phyloP scores from a whole-genome alignment of 345 rosid genomes.

The Eucalyptus cloeziana region DNA sequence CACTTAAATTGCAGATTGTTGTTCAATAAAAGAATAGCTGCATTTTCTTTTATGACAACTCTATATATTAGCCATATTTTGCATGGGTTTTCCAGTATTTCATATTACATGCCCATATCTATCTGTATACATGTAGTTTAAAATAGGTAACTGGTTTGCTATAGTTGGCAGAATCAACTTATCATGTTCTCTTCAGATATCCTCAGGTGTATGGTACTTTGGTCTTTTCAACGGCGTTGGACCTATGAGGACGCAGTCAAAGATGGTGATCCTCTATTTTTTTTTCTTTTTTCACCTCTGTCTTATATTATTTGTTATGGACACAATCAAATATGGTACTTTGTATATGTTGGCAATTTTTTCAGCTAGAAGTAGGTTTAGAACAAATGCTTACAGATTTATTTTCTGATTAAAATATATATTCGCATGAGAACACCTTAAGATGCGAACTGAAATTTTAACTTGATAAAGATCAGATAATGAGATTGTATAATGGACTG shows the following conservation, averaged over 20 bases:
- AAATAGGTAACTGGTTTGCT: not conserved
- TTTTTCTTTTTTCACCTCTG: not conserved
- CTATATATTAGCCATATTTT: not conserved
- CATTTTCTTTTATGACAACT: not conserved
- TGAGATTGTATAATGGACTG: not conserved
- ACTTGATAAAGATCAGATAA: not conserved
- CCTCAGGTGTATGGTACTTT: slow-evolving; percentile 80
- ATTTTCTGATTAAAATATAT: not conserved
- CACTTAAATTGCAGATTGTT: not conserved
- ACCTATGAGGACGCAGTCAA: slow-evolving; percentile 68
- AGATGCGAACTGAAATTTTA: not conserved
- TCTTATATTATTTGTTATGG: not conserved
- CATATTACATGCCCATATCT: not conserved
- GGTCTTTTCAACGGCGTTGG: slow-evolving; percentile 95
- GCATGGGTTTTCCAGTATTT: not conserved
- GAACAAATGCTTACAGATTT: not conserved
- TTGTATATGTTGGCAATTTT: not conserved
- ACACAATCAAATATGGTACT: not conserved
- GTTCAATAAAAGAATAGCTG: not conserved
- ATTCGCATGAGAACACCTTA: not conserved
- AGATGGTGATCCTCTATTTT: slow-evolving; percentile 53
- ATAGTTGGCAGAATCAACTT: not conserved
- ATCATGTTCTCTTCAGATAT: slow-evolving; percentile 35
- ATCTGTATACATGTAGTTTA: not conserved
- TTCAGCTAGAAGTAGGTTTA: not conserved